These are phyloP conservation scores for Anacardium occidentale DNA, from an alignment of 345 rosid species.

Conservation along the genomic window DNA sequence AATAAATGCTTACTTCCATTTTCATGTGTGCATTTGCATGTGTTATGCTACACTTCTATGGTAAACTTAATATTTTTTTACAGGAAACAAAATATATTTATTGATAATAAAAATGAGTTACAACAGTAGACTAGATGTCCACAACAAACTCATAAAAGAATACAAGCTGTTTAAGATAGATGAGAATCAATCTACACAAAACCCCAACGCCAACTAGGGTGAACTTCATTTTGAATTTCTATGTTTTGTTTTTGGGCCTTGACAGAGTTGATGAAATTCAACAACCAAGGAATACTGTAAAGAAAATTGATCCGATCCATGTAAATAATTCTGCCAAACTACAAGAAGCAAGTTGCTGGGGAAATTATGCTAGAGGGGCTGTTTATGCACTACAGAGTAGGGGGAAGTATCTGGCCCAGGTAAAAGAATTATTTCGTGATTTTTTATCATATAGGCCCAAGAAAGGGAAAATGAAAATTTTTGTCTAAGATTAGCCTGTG, in stretches of 20 bases:
- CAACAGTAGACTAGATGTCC: too few species aligned
- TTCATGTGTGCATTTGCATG: neutral
- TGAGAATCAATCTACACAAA: too few species aligned
- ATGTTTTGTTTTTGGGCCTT: conserved; percentile 15
- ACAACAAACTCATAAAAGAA: too few species aligned
- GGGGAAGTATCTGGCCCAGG: conserved; percentile 63
- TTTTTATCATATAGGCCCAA: neutral
- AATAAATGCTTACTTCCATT: neutral
- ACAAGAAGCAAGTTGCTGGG: conserved; percentile 64
- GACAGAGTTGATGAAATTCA: conserved; percentile 68
- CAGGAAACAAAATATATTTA: too few species aligned
- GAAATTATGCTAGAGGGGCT: conserved; percentile 89
- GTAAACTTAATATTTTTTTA: neutral
- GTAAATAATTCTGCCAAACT: conserved; percentile 31
- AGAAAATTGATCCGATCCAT: conserved; percentile 30
- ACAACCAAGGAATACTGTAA: conserved; percentile 36
- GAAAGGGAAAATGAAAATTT: conserved; percentile 3
- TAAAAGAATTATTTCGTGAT: conserved; percentile 25
- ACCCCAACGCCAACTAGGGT: neutral
- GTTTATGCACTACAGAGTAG: conserved; percentile 67
- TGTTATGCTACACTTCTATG: neutral
- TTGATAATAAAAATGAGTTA: too few species aligned
- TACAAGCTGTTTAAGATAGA: too few species aligned
- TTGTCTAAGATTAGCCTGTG: conserved; percentile 8
- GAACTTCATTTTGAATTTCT: neutral